A percentile compares a stretch with the other conserved stretches of the same genome.
phyloP scores from a whole-genome alignment of 768 basidiomycete genomes.

The Suillus clintonianus region DNA sequence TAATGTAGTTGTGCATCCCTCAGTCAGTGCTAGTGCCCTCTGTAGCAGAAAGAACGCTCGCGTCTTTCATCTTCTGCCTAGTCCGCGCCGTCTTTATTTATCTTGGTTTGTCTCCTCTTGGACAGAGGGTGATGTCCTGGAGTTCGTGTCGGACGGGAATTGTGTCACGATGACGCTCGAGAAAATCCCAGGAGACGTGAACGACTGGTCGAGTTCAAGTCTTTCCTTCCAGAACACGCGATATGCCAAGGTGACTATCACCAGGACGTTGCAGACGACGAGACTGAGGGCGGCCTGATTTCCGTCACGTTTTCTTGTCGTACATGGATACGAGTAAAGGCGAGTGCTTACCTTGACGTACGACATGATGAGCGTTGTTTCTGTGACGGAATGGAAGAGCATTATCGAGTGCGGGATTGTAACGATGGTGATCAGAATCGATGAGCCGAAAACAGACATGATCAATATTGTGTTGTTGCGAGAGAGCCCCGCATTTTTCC shows the following conservation, averaged over 20 bases:
- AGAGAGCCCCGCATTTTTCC: background rate
- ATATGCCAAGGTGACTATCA: constrained; percentile 1
- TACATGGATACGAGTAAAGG: background rate
- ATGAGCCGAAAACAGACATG: background rate
- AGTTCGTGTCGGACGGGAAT: background rate
- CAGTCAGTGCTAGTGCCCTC: too few relatives aligned
- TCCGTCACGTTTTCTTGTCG: background rate
- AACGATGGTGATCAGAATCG: background rate
- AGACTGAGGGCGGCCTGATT: constrained; percentile 1
- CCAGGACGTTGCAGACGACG: constrained; percentile 4
- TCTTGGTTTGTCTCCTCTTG: background rate
- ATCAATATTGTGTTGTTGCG: background rate
- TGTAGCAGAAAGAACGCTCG: background rate
- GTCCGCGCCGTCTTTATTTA: background rate
- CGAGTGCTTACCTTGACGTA: constrained; percentile 1
- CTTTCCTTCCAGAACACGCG: background rate
- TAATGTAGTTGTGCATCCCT: too few relatives aligned
- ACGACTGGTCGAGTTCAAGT: background rate
- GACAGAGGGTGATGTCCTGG: background rate
- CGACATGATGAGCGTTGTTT: background rate
- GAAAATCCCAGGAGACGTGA: background rate
- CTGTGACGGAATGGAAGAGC: background rate
- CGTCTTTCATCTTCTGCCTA: background rate
- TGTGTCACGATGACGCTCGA: background rate
- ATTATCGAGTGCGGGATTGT: background rate